Base-by-base conservation (phyloP, 306 rosid genomes). In the Spatholobus suberectus region DNA sequence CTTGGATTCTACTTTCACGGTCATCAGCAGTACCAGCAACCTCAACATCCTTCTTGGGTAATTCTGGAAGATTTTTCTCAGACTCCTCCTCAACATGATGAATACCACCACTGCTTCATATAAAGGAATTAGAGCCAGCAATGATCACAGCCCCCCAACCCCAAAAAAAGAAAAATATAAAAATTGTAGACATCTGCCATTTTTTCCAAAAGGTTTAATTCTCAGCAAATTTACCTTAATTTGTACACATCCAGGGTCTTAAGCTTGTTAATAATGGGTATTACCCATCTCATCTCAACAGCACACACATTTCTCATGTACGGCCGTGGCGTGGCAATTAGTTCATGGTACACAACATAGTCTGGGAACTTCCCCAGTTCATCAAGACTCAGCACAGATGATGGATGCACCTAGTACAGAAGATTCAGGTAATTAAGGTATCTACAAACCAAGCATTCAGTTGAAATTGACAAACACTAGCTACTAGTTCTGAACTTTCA, bases 341-440 rank as follows among this genome's bases (percentile, higher is more conserved):
- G 97, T 81, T 92, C 99, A 75, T 96, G 98, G 85, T 88, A 96
- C 79, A 94, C 92, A 63, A 96, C 91, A 74, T 91, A 96, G 81
- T 96, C 97, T 9, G 99, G 94, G 55, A 93, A 89, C 84, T 92
- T 93, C 68, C 99, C 98, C 5, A 90, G 85, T 0, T 94, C 96
- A 76, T 96, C 96, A 47, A 93, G 40, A 73, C 70, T 92, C 78
- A 94, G 71, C 43, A 85, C 86, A 20, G 95, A 86, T 62, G 99
- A 92, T 4, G 97, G 97, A 85, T 96, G 98, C 86, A 96, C 99
- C 98, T 94, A 69, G 79, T 70, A 72, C 40, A 41, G 27, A 83
- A 77, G 74, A 76, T 67, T 79, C 26, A 43, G 65, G 29, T 70
- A 59, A 84, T 43, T 73, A 15, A 85, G 67, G 52, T 43, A 76